Conservation (phyloP, 352 stramenopile genomes). For the Phytophthora pinifolia region DNA sequence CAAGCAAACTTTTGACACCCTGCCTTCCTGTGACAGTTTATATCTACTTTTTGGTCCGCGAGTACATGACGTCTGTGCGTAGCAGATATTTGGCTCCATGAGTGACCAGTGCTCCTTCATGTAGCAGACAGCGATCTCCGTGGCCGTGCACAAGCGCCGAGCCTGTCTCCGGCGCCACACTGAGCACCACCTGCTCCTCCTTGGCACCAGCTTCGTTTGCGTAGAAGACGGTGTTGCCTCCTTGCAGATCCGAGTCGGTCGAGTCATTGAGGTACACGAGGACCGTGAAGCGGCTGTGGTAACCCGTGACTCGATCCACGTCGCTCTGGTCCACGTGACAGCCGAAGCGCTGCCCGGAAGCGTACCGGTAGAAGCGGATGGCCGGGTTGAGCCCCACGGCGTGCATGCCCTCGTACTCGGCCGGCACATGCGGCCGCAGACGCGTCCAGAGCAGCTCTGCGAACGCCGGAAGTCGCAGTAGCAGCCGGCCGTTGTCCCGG, state of each 20-base stretch:
- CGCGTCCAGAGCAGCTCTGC: slow-evolving; percentile 70
- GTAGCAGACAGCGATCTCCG: slow-evolving; percentile 70
- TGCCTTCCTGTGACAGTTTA: not conserved
- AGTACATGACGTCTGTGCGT: slow-evolving; percentile 85
- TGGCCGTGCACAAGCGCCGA: slow-evolving; percentile 72
- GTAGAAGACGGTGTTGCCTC: slow-evolving; percentile 78
- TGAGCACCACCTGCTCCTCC: slow-evolving; percentile 50
- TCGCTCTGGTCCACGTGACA: slow-evolving; percentile 87
- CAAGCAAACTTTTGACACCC: slow-evolving; percentile 27
- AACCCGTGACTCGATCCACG: slow-evolving; percentile 66
- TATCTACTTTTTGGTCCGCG: slow-evolving; percentile 22
- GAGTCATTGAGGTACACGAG: slow-evolving; percentile 84
- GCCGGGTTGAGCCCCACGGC: slow-evolving; percentile 68
- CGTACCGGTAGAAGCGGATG: slow-evolving; percentile 81
- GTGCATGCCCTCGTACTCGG: slow-evolving; percentile 61
- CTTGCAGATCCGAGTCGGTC: slow-evolving; percentile 66
- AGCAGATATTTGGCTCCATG: slow-evolving; percentile 72
- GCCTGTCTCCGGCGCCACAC: slow-evolving; percentile 64
- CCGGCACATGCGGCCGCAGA: slow-evolving; percentile 52
- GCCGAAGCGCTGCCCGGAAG: slow-evolving; percentile 66
- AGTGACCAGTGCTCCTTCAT: slow-evolving; percentile 70
- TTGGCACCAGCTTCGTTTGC: slow-evolving; percentile 44
- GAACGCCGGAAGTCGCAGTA: slow-evolving; percentile 62
- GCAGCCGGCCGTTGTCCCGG: slow-evolving; percentile 74
- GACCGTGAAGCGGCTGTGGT: slow-evolving; percentile 79